Conservation (phyloP, 2,329 filamentous ascomycete species). For the Xylogone sp. region DNA sequence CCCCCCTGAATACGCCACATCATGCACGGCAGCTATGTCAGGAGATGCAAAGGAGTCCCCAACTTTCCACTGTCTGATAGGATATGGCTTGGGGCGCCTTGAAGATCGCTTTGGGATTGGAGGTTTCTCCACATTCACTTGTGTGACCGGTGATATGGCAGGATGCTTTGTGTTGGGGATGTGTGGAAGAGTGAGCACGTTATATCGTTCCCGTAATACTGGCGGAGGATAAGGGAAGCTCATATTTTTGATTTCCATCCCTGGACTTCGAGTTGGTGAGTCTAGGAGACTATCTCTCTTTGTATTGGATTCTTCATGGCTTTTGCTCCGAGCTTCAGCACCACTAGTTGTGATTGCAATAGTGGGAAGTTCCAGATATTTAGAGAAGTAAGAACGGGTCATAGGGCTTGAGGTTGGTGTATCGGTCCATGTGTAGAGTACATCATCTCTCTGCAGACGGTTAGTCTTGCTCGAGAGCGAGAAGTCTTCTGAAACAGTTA, state of each 20-base stretch:
- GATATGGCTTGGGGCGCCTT: slow-evolving; percentile 3
- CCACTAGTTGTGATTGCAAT: background rate
- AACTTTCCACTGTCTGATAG: background rate
- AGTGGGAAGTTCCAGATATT: no score
- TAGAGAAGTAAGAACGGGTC: no score
- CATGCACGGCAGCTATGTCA: slow-evolving; percentile 38
- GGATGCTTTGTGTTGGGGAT: slow-evolving; percentile 36
- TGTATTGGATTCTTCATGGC: background rate
- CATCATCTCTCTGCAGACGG: no score
- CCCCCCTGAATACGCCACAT: slow-evolving; percentile 26
- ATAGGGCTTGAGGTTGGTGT: no score
- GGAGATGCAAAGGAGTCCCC: slow-evolving; percentile 34
- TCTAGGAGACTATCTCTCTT: background rate
- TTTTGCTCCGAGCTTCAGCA: background rate
- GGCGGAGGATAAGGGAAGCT: slow-evolving; percentile 30
- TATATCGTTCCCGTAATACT: slow-evolving; percentile 12
- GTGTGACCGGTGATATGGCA: slow-evolving; percentile 2
- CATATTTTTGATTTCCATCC: slow-evolving; percentile 16
- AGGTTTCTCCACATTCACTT: background rate
- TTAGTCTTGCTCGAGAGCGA: background rate
- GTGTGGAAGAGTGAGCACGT: slow-evolving; percentile 29
- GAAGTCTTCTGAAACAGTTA: background rate
- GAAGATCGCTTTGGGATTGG: slow-evolving; percentile 1
- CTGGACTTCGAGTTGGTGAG: background rate
- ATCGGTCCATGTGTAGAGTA: no score